A percentile compares a stretch with the other conserved stretches of the same genome.
Evolutionary conservation across 495 filamentous ascomycete genomes (phyloP).

Genomic region (Bombardia bombarda): DNA sequence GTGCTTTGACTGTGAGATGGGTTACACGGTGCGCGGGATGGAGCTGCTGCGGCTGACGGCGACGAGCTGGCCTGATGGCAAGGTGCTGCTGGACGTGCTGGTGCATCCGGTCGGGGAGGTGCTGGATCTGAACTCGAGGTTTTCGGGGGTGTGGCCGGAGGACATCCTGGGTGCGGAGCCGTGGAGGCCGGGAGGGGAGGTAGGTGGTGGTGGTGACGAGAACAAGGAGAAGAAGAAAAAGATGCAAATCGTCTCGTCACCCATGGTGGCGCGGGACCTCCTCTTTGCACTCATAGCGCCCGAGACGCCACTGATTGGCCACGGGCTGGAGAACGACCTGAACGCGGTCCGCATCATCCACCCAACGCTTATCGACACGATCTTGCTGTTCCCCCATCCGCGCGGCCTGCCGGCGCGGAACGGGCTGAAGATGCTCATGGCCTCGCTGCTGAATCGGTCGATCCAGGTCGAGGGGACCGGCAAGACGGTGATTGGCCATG

Average conservation of each 20-base stretch:
- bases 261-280: constrained; percentile 60
- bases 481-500: constrained; percentile 53
- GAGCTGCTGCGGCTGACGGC: constrained; percentile 87
- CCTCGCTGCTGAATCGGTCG: constrained; percentile 53
- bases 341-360: constrained; percentile 78
- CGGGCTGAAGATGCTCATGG: constrained; percentile 62
- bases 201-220: neutral
- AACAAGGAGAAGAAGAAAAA: constrained; percentile 13
- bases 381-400: constrained; percentile 72
- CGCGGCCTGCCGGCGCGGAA: constrained; percentile 67
- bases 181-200: constrained; percentile 26
- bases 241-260: constrained; percentile 64
- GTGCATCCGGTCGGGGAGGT: constrained; percentile 78
- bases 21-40: constrained; percentile 77
- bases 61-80: constrained; percentile 73
- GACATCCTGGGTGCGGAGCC: constrained; percentile 61
- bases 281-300: constrained; percentile 65
- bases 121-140: constrained; percentile 83
- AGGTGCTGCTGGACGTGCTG: constrained; percentile 70
- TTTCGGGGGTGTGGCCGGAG: constrained; percentile 72
- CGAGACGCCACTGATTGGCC: constrained; percentile 76
- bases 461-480: constrained; percentile 61
- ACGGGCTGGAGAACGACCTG: constrained; percentile 92
- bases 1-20: constrained; percentile 95
- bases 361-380: constrained; percentile 76